Percentiles rank a stretch among this genome's conserved stretches.
Evolutionary conservation across 805 yeast species (phyloP).

Genomic region (Zygoascus flipseniorum): DNA sequence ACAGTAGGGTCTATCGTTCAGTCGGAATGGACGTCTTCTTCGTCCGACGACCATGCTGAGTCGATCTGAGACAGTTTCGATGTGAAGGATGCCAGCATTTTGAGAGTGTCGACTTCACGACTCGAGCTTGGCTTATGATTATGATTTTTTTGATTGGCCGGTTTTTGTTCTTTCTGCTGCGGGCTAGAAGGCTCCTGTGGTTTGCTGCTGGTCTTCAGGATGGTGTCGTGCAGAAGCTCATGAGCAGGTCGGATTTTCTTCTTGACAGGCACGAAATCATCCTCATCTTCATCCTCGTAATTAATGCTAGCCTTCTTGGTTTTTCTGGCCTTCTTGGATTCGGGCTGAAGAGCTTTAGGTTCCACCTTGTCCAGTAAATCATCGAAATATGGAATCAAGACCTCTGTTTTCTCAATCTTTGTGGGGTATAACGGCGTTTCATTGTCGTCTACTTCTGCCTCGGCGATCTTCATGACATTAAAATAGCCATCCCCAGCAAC

Average conservation of each 20-base stretch:
- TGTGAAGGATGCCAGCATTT: not conserved
- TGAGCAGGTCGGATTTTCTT: slow-evolving; percentile 14
- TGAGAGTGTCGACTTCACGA: not conserved
- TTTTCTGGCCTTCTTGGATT: slow-evolving; percentile 1
- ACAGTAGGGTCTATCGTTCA: not conserved
- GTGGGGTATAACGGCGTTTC: slow-evolving; percentile 47
- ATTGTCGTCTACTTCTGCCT: slow-evolving; percentile 36
- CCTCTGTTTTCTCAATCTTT: slow-evolving; percentile 32
- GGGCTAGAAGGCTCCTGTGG: not conserved
- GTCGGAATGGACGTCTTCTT: not conserved
- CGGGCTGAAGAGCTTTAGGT: not conserved
- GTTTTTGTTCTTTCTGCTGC: not conserved
- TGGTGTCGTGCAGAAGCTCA: slow-evolving; percentile 18
- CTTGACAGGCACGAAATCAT: slow-evolving; percentile 13
- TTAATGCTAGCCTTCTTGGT: slow-evolving; percentile 28
- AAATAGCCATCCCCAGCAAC: slow-evolving; percentile 49
- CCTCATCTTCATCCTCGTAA: slow-evolving; percentile 32
- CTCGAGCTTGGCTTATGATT: not conserved
- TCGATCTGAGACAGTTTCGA: not conserved
- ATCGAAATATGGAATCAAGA: slow-evolving; percentile 44
- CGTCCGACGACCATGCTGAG: not conserved
- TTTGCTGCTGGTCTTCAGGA: not conserved
- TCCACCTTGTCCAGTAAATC: slow-evolving; percentile 8
- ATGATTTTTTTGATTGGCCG: not conserved
- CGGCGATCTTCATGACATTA: slow-evolving; percentile 41